Evolutionary conservation across 768 basidiomycete genomes (phyloP).

Genomic region (Tulasnella sp.): DNA sequence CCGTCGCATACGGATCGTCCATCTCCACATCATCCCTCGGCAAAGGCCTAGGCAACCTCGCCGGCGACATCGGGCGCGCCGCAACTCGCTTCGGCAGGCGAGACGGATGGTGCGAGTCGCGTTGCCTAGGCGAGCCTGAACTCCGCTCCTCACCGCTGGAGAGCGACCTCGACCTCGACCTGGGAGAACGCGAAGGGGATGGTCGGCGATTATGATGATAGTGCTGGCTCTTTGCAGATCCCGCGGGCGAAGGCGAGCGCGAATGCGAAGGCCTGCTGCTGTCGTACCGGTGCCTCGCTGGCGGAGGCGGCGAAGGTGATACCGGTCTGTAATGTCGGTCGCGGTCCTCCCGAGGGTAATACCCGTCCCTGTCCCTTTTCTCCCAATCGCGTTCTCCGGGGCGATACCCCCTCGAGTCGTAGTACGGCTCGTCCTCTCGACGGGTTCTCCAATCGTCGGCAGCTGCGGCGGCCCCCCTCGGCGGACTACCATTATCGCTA

Average conservation of each 20-base stretch:
- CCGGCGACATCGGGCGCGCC: slow-evolving; percentile 15
- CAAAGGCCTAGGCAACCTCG: slow-evolving; percentile 26
- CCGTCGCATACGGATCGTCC: neutral
- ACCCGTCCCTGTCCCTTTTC: neutral
- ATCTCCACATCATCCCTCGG: neutral
- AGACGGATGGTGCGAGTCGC: slow-evolving; percentile 24
- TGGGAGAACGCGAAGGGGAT: no score
- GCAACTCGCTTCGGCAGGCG: slow-evolving; percentile 23
- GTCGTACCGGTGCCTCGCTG: neutral
- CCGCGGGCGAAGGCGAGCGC: neutral
- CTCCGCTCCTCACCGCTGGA: neutral
- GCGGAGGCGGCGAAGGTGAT: neutral
- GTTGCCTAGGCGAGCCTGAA: slow-evolving; percentile 13
- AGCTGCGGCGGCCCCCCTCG: neutral
- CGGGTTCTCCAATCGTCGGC: slow-evolving; percentile 11
- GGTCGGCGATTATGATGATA: no score
- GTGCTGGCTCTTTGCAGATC: no score
- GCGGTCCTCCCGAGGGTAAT: neutral
- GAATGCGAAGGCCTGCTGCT: neutral
- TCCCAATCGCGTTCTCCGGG: neutral
- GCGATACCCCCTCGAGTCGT: neutral
- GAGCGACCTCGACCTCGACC: slow-evolving; percentile 11
- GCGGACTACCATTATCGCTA: neutral
- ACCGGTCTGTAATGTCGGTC: slow-evolving; percentile 4
- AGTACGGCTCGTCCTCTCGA: neutral